These are phyloP conservation scores for Ilyonectria sp. DNA, from an alignment of 2,329 filamentous ascomycete species.

Conservation along the genomic window DNA sequence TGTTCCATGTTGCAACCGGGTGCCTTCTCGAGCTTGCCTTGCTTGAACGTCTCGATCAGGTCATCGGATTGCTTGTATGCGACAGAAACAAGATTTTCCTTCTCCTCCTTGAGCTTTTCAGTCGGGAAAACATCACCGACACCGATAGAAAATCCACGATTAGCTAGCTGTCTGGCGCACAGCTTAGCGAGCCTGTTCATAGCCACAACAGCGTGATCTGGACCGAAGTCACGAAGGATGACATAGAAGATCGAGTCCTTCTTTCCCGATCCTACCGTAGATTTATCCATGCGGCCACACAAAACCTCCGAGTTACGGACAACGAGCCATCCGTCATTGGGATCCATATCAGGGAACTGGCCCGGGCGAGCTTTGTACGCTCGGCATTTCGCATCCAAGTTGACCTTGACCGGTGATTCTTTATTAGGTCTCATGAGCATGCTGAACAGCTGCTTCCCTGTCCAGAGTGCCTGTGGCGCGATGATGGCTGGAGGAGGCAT, in stretches of 20 bases:
- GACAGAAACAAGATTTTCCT: constrained; percentile 80
- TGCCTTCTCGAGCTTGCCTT: constrained; percentile 86
- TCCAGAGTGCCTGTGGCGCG: constrained; percentile 92
- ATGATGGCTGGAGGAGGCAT: constrained; percentile 89
- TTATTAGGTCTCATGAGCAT: constrained; percentile 92
- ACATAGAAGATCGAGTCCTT: constrained; percentile 99
- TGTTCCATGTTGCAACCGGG: constrained; percentile 92
- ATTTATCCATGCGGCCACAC: constrained; percentile 98
- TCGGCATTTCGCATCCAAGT: constrained; percentile 93
- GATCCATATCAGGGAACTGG: constrained; percentile 79
- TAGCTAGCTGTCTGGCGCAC: constrained; percentile 89
- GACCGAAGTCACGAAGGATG: constrained; percentile 94
- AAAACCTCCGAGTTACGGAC: constrained; percentile 97
- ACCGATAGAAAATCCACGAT: constrained; percentile 95
- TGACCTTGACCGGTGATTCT: constrained; percentile 85
- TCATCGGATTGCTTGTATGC: constrained; percentile 88
- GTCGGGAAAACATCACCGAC: constrained; percentile 95
- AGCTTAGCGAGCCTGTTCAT: constrained; percentile 97
- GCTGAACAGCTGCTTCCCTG: constrained; percentile 96
- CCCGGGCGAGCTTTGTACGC: constrained; percentile 78
- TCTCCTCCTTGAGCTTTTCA: constrained; percentile 77
- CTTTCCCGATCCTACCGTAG: constrained; percentile 95
- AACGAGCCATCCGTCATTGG: constrained; percentile 91
- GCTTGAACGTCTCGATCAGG: constrained; percentile 86
- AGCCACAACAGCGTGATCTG: constrained; percentile 86